These are phyloP conservation scores for Pinguiococcus pyrenoidosus DNA, from an alignment of 108 stramenopile species.

Conservation along the genomic window DNA sequence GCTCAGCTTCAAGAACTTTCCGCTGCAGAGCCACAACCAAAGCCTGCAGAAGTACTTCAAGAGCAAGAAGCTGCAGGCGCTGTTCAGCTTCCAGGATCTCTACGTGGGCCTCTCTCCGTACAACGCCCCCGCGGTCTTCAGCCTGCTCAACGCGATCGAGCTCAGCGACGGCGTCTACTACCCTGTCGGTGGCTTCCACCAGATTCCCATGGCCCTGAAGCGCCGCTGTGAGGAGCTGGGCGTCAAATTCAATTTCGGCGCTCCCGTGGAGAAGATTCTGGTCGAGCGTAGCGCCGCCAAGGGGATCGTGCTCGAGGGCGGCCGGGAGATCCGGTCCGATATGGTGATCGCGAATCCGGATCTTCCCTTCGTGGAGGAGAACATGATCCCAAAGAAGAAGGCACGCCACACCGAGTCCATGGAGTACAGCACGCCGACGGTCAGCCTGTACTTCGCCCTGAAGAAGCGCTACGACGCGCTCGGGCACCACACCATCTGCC, in stretches of 20 bases:
- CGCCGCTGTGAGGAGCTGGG: slow-evolving; percentile 39
- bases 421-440: background rate
- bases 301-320: slow-evolving; percentile 8
- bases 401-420: background rate
- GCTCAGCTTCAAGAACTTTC: background rate
- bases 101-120: slow-evolving; percentile 78
- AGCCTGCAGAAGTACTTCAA: slow-evolving; percentile 14
- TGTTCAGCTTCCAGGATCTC: slow-evolving; percentile 77
- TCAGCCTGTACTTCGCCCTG: slow-evolving; percentile 78
- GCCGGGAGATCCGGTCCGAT: slow-evolving; percentile 52
- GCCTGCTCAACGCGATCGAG: slow-evolving; percentile 71
- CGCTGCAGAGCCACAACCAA: slow-evolving; percentile 11
- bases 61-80: slow-evolving; percentile 24
- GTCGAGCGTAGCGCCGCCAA: slow-evolving; percentile 33
- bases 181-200: slow-evolving; percentile 64
- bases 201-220: slow-evolving; percentile 49
- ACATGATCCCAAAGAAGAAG: slow-evolving; percentile 44
- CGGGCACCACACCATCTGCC: slow-evolving; percentile 74
- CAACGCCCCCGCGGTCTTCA: slow-evolving; percentile 79
- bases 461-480: slow-evolving; percentile 39
- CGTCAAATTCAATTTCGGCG: slow-evolving; percentile 40
- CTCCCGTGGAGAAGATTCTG: slow-evolving; percentile 42
- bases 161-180: slow-evolving; percentile 43
- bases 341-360: slow-evolving; percentile 71
- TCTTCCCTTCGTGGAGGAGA: slow-evolving; percentile 59